These are phyloP conservation scores for Diaporthe citrichinensis DNA, from an alignment of 2,329 filamentous ascomycete genomes.

Conservation along the genomic window DNA sequence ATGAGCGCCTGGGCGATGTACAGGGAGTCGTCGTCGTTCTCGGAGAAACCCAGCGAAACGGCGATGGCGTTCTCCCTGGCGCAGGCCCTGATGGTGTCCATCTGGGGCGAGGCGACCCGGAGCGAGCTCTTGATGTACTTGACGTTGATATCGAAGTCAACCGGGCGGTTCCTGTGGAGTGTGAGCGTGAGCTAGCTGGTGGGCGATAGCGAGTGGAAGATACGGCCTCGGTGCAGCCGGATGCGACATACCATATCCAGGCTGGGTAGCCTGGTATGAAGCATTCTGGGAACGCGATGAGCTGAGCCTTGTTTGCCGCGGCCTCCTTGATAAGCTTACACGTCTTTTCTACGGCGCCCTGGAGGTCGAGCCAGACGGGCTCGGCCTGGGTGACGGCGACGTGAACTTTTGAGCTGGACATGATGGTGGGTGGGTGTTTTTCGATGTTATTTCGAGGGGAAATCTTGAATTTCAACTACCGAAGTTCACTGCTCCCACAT, in stretches of 20 bases:
- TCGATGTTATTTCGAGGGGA: too few relatives aligned
- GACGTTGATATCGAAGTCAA: constrained; percentile 48
- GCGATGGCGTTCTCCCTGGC: constrained; percentile 59
- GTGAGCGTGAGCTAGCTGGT: constrained; percentile 40
- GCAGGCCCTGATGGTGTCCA: constrained; percentile 57
- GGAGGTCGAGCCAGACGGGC: constrained; percentile 72
- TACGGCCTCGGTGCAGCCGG: constrained; percentile 45
- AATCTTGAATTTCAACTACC: neutral
- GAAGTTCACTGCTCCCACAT: neutral
- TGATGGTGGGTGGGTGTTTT: neutral
- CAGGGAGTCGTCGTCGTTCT: constrained; percentile 59
- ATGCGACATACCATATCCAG: constrained; percentile 54
- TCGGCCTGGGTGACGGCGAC: constrained; percentile 71
- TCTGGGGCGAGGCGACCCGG: constrained; percentile 57
- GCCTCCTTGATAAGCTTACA: constrained; percentile 70
- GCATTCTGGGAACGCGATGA: constrained; percentile 69
- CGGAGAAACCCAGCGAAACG: constrained; percentile 65
- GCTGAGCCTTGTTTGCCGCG: constrained; percentile 64
- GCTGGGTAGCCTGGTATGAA: constrained; percentile 70
- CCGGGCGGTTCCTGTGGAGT: constrained; percentile 13
- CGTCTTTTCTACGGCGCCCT: constrained; percentile 68
- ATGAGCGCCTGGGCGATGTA: constrained; percentile 64
- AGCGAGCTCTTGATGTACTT: constrained; percentile 59
- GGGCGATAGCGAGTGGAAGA: constrained; percentile 44
- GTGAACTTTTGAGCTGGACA: constrained; percentile 38